Percentiles rank a stretch among this genome's conserved stretches.
Evolutionary conservation across 192 early-diverging fungal genomes (phyloP).

Genomic region (Lunasporangiospora selenospora): DNA sequence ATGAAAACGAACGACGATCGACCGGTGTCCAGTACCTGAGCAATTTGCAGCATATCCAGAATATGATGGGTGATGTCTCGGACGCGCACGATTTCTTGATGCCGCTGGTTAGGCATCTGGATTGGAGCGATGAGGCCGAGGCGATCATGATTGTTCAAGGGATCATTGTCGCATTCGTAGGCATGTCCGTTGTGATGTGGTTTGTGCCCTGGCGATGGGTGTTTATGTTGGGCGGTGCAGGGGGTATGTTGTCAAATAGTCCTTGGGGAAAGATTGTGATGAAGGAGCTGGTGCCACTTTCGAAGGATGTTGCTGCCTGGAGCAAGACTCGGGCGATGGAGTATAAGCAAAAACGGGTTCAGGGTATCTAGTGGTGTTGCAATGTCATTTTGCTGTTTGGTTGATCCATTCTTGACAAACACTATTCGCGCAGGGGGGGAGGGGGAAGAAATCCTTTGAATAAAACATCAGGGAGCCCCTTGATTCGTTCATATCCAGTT

Average conservation of each 20-base stretch:
- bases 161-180: conserved; percentile 39
- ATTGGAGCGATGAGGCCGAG: conserved; percentile 60
- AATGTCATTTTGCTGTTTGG: no score
- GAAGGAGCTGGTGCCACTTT: conserved; percentile 22
- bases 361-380: no score
- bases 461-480: no score
- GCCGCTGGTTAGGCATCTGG: conserved; percentile 50
- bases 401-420: not conserved
- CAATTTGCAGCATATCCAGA: conserved; percentile 79
- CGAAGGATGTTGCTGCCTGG: conserved; percentile 29
- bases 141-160: conserved; percentile 53
- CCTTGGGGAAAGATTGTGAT: conserved; percentile 52
- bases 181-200: conserved; percentile 47
- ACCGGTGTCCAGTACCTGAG: conserved; percentile 66
- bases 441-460: no score
- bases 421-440: no score
- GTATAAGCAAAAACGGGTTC: conserved; percentile 16
- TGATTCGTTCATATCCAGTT: no score
- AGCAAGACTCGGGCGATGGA: conserved; percentile 12
- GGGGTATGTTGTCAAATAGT: conserved; percentile 67
- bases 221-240: conserved; percentile 60
- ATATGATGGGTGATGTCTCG: conserved; percentile 72
- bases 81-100: conserved; percentile 56
- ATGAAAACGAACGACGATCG: conserved; percentile 21
- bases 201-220: conserved; percentile 57